These are phyloP conservation scores for Alnus glutinosa DNA, from an alignment of 306 rosid species.

Conservation along the genomic window DNA sequence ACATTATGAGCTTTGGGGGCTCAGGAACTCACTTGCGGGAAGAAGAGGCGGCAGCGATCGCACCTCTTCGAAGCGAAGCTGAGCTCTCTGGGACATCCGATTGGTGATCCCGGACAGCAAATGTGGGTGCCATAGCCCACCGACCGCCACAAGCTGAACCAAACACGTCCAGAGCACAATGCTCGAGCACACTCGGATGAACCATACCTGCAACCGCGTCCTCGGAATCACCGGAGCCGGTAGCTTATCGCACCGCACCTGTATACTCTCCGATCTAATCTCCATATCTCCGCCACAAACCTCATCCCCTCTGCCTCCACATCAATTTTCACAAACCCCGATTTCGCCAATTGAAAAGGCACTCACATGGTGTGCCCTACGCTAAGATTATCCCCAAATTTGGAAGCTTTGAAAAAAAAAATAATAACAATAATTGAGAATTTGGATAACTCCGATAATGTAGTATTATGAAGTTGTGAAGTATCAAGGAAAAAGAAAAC, in stretches of 20 bases:
- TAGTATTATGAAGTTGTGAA: slow-evolving; percentile 15
- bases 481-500: not conserved
- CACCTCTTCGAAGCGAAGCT: slow-evolving; percentile 27
- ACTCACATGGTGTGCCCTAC: not conserved
- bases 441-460: not conserved
- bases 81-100: slow-evolving; percentile 52
- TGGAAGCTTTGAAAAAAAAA: not conserved
- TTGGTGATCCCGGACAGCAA: slow-evolving; percentile 59
- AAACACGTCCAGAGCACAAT: slow-evolving; percentile 90
- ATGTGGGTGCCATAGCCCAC: slow-evolving; percentile 79
- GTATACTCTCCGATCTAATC: slow-evolving; percentile 77
- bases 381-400: not conserved
- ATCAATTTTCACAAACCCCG: slow-evolving; percentile 13
- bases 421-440: not conserved
- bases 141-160: slow-evolving; percentile 82
- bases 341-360: slow-evolving; percentile 11
- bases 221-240: slow-evolving; percentile 62
- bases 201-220: slow-evolving; percentile 87
- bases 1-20: not conserved
- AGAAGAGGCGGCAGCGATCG: slow-evolving; percentile 50
- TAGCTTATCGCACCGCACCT: slow-evolving; percentile 68
- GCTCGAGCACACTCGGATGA: slow-evolving; percentile 77
- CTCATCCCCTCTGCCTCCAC: slow-evolving; percentile 49
- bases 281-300: slow-evolving; percentile 71
- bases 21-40: slow-evolving; percentile 66